These are phyloP conservation scores for Phaeosphaeria sp. DNA, from an alignment of 2,329 filamentous ascomycete species.

Conservation along the genomic window DNA sequence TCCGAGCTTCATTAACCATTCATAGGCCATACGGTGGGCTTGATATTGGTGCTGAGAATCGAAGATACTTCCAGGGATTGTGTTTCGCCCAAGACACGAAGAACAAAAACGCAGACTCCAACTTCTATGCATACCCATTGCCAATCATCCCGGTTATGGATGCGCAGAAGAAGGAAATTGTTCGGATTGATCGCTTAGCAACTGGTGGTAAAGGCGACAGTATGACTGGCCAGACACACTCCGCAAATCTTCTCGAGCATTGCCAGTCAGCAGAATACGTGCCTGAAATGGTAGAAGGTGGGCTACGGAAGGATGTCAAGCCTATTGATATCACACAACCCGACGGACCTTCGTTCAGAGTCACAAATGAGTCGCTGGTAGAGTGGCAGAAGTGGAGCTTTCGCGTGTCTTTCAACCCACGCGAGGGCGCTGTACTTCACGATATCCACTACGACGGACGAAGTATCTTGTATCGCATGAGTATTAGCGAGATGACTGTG, in stretches of 20 bases:
- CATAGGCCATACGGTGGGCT: constrained; percentile 60
- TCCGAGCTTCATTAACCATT: constrained; percentile 4
- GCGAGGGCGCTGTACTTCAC: constrained; percentile 73
- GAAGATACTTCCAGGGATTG: constrained; percentile 61
- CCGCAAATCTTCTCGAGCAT: constrained; percentile 52
- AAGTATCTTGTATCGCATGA: constrained; percentile 70
- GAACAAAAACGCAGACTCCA: constrained; percentile 52
- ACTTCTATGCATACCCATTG: constrained; percentile 50
- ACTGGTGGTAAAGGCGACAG: constrained; percentile 48
- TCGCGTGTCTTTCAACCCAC: constrained; percentile 48
- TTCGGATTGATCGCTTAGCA: constrained; percentile 45
- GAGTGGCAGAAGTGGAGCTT: constrained; percentile 57
- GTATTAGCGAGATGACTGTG: constrained; percentile 72
- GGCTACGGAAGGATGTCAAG: constrained; percentile 58
- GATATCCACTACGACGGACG: constrained; percentile 72
- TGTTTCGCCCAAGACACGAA: constrained; percentile 59
- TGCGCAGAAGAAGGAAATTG: constrained; percentile 41
- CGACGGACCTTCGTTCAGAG: constrained; percentile 70
- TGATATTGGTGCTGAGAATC: constrained; percentile 54
- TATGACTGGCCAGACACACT: constrained; percentile 48
- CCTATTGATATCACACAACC: constrained; percentile 76
- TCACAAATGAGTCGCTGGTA: constrained; percentile 54
- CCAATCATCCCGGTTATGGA: constrained; percentile 49
- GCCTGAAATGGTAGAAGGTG: constrained; percentile 48
- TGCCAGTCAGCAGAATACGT: constrained; percentile 61